These are phyloP conservation scores for Salix viminalis DNA, from an alignment of 345 rosid genomes.

Conservation along the genomic window DNA sequence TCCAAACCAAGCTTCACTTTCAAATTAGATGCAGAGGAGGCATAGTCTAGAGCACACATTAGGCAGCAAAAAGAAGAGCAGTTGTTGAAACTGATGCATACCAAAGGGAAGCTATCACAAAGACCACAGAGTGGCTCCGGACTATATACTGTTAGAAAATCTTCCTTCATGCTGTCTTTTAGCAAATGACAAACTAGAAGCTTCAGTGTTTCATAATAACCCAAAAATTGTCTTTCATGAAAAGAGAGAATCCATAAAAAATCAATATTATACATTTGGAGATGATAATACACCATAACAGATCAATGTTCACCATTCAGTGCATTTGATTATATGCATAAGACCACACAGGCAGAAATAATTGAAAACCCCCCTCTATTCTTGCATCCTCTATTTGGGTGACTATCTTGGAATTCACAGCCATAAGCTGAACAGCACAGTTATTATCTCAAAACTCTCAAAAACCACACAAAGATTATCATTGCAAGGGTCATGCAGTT, in stretches of 20 bases:
- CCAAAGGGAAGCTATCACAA: background rate
- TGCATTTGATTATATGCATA: background rate
- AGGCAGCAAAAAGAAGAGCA: background rate
- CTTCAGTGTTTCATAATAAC: background rate
- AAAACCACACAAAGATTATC: background rate
- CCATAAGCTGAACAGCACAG: background rate
- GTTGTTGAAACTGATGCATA: background rate
- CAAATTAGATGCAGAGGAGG: constrained; percentile 1
- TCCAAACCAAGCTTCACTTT: constrained; percentile 1
- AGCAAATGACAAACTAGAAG: background rate
- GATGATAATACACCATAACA: background rate
- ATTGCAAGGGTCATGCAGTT: background rate
- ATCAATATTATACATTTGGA: background rate
- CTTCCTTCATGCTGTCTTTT: background rate
- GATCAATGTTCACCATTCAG: background rate
- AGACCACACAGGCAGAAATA: background rate
- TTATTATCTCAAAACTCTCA: background rate
- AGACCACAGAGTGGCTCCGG: background rate
- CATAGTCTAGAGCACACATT: background rate
- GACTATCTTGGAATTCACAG: background rate
- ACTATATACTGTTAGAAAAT: background rate
- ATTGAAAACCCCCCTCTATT: background rate
- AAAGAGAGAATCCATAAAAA: background rate
- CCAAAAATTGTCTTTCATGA: background rate
- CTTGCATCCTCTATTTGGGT: background rate